Evolutionary conservation across 768 basidiomycete genomes (phyloP).

Genomic region (Brasilioporus rufonigricans): DNA sequence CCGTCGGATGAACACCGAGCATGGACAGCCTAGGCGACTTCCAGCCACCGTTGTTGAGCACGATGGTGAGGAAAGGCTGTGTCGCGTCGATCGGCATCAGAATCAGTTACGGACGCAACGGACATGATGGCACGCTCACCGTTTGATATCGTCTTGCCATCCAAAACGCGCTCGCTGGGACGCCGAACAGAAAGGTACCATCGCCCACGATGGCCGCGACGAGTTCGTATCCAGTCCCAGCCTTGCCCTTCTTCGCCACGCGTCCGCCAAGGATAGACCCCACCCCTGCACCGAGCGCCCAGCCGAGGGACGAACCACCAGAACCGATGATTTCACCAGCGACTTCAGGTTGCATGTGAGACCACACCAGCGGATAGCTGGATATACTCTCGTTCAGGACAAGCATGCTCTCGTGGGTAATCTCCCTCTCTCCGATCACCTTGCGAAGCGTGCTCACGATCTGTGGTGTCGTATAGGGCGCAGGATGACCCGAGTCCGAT

Average conservation of each 20-base stretch:
- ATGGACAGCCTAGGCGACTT: conserved; percentile 63
- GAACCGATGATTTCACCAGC: conserved; percentile 53
- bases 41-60: conserved; percentile 75
- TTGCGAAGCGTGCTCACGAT: conserved; percentile 48
- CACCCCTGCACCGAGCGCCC: conserved; percentile 63
- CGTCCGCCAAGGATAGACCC: conserved; percentile 51
- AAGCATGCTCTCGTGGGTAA: conserved; percentile 42
- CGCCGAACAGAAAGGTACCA: conserved; percentile 65
- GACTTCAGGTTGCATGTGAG: conserved; percentile 51
- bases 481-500: conserved; percentile 2
- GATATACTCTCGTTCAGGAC: conserved; percentile 65
- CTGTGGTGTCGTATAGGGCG: conserved; percentile 41
- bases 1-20: conserved; percentile 61
- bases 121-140: conserved; percentile 33
- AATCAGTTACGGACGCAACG: neutral
- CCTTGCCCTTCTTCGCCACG: conserved; percentile 18
- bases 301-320: conserved; percentile 67
- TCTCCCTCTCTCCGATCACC: conserved; percentile 31
- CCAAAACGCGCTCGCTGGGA: conserved; percentile 68
- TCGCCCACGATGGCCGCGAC: conserved; percentile 64
- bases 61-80: conserved; percentile 70
- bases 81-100: neutral
- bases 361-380: conserved; percentile 53
- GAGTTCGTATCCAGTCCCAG: conserved; percentile 44
- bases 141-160: conserved; percentile 68